Percentiles rank a stretch among this genome's conserved stretches.
Evolutionary conservation across 169 alveolate genomes (phyloP).

Genomic region (Plasmodium fragile): DNA sequence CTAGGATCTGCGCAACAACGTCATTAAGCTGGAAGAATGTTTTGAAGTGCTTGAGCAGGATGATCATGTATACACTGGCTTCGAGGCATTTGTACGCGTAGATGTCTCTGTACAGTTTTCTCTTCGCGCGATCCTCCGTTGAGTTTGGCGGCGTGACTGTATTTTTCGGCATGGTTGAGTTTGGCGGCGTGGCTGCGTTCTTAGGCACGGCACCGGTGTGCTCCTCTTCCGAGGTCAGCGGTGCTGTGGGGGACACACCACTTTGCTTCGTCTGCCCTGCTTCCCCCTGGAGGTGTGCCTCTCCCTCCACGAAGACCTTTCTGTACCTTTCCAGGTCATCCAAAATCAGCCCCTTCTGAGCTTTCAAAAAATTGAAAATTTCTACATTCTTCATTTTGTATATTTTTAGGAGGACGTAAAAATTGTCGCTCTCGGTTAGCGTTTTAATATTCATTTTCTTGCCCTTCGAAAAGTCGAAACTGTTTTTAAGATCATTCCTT

Average conservation of each 20-base stretch:
- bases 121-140: neutral
- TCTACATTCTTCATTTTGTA: conserved; percentile 73
- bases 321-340: conserved; percentile 46
- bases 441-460: conserved; percentile 67
- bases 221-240: neutral
- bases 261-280: neutral
- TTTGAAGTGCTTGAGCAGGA: conserved; percentile 67
- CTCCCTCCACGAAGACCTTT: conserved; percentile 4
- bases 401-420: conserved; percentile 49
- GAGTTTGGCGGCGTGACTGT: neutral
- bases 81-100: conserved; percentile 71
- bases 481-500: conserved; percentile 38
- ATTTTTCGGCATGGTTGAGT: neutral
- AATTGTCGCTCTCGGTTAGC: conserved; percentile 65
- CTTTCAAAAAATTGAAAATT: conserved; percentile 64
- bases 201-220: neutral
- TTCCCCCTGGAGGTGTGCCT: neutral
- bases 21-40: conserved; percentile 72
- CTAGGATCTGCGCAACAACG: conserved; percentile 45
- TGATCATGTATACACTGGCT: conserved; percentile 56
- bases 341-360: conserved; percentile 31
- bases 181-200: neutral
- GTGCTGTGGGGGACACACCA: neutral
- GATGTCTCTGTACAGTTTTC: conserved; percentile 32
- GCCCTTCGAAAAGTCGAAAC: conserved; percentile 50